phyloP scores from a whole-genome alignment of 2,329 filamentous ascomycete genomes.

The Epichloe glyceriae region DNA sequence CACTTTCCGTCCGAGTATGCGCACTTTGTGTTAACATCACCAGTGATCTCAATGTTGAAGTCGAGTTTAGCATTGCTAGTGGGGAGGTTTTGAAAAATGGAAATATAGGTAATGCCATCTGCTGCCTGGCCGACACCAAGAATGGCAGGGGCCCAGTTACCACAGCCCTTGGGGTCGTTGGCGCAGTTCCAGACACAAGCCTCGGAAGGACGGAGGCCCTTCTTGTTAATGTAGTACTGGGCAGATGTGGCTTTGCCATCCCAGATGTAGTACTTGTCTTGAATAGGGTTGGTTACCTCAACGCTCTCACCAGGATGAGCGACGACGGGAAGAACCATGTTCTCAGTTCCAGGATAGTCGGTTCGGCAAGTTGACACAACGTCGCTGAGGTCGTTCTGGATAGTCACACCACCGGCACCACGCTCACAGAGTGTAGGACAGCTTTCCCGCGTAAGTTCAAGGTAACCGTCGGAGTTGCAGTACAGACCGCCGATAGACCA shows the following conservation, averaged over 20 bases:
- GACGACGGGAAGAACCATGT: slow-evolving; percentile 67
- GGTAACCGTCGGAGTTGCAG: slow-evolving; percentile 61
- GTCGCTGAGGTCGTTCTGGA: slow-evolving; percentile 60
- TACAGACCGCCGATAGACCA: slow-evolving; percentile 78
- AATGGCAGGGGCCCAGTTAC: slow-evolving; percentile 84
- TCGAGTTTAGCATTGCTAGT: slow-evolving; percentile 58
- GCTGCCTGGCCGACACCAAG: slow-evolving; percentile 63
- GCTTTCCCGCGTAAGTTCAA: slow-evolving; percentile 61
- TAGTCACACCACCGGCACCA: slow-evolving; percentile 56
- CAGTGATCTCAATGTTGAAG: slow-evolving; percentile 66
- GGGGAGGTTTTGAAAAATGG: slow-evolving; percentile 72
- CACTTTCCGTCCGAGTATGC: slow-evolving; percentile 53
- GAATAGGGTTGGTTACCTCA: slow-evolving; percentile 63
- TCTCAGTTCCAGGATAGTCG: slow-evolving; percentile 88
- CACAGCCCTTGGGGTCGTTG: slow-evolving; percentile 37
- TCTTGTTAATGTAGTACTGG: slow-evolving; percentile 93
- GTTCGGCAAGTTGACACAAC: slow-evolving; percentile 77
- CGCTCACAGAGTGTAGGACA: slow-evolving; percentile 60
- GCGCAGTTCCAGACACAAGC: slow-evolving; percentile 64
- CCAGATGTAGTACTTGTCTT: slow-evolving; percentile 65
- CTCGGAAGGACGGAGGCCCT: slow-evolving; percentile 50
- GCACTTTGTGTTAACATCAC: slow-evolving; percentile 48
- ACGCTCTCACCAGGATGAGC: slow-evolving; percentile 45
- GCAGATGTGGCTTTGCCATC: slow-evolving; percentile 63
- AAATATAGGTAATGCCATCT: slow-evolving; percentile 59